Evolutionary conservation across 73 alveolate genomes (phyloP).

Genomic region (Paramecium caudatum): DNA sequence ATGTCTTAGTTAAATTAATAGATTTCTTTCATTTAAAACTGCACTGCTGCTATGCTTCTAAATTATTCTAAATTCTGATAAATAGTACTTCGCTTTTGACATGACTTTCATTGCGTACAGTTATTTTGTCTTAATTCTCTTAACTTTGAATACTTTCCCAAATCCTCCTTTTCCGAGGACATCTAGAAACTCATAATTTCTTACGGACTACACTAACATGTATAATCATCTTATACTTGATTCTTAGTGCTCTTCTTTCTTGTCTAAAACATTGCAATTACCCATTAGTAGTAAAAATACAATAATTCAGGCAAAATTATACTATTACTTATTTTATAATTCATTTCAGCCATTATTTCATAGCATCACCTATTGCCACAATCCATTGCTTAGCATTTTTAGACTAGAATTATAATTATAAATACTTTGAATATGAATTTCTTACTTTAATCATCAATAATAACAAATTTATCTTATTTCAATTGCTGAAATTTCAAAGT

Average conservation of each 20-base stretch:
- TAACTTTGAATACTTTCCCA: constrained; percentile 88
- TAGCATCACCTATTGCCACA: neutral
- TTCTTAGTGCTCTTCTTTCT: constrained; percentile 14
- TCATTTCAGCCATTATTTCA: neutral
- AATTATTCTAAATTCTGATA: neutral
- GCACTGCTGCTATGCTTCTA: neutral
- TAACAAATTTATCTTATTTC: constrained; percentile 49
- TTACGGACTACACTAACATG: constrained; percentile 17
- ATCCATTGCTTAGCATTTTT: constrained; percentile 59
- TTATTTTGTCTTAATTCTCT: constrained; percentile 80
- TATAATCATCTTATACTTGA: neutral
- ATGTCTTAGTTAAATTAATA: neutral
- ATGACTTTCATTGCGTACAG: constrained; percentile 89
- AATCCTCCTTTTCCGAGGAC: constrained; percentile 77
- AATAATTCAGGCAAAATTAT: neutral
- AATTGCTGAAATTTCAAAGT: neutral
- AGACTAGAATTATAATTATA: neutral
- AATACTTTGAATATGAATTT: constrained; percentile 51
- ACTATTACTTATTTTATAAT: neutral
- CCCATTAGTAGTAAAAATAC: constrained; percentile 13
- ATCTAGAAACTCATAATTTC: constrained; percentile 24
- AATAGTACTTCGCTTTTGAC: constrained; percentile 80
- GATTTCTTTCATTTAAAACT: constrained; percentile 52
- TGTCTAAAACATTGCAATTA: neutral
- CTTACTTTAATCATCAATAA: constrained; percentile 16